Evolutionary conservation across 2,329 filamentous ascomycete genomes (phyloP).

Genomic region (Huntiella omanensis): DNA sequence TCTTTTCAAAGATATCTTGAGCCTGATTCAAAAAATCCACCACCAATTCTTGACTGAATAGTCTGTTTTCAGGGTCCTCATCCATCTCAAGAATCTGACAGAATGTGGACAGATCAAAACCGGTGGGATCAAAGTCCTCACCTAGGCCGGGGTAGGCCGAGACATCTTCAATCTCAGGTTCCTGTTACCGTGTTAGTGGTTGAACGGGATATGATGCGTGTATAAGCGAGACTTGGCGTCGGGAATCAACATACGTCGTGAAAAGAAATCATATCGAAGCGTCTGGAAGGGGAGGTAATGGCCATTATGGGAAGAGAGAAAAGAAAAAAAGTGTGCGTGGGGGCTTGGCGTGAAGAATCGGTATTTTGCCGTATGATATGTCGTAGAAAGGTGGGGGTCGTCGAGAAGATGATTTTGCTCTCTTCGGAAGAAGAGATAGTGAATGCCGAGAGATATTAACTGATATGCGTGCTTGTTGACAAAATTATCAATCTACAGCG

Average conservation of each 20-base stretch:
- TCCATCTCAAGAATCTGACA: conserved; percentile 98
- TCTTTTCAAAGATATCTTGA: conserved; percentile 64
- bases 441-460: too few species aligned
- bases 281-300: not conserved
- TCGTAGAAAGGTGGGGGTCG: not conserved
- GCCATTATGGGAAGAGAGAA: too few species aligned
- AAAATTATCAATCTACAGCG: too few species aligned
- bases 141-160: conserved; percentile 37
- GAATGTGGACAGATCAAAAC: conserved; percentile 66
- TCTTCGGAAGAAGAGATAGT: too few species aligned
- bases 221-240: not conserved
- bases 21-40: conserved; percentile 88
- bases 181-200: not conserved
- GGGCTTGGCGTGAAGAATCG: not conserved
- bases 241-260: not conserved
- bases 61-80: conserved; percentile 64
- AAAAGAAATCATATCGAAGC: not conserved
- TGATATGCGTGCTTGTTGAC: too few species aligned
- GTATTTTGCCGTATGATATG: not conserved
- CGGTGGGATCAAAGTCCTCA: conserved; percentile 28
- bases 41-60: conserved; percentile 80
- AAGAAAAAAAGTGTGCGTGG: conserved; percentile 21
- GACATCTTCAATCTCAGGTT: conserved; percentile 20
- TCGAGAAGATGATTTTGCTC: too few species aligned
- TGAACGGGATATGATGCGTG: not conserved